Base-by-base conservation (phyloP, 2,329 filamentous ascomycete species). In the Coniochaeta ligniaria region DNA sequence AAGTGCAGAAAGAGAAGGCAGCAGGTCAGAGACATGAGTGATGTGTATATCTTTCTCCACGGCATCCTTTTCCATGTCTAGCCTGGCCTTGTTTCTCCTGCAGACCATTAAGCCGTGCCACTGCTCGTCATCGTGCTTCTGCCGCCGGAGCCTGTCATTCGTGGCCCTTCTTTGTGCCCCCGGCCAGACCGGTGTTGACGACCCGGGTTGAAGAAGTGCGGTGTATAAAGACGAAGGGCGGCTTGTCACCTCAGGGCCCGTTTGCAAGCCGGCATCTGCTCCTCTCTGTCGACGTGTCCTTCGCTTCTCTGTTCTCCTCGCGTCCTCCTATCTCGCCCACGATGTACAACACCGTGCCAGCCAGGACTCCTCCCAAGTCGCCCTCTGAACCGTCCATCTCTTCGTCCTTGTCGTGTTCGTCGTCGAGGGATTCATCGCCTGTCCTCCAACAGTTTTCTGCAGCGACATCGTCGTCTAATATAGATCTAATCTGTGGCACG, bases 201-300 rank as follows among this genome's bases (percentile, higher is more conserved):
- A 57, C 60, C 58, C 60, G 57, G 60, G 61, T 60, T 54, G 56
- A 61, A 61, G 66, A 65, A 62, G 64, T 38, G 54, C 54, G 54
- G 54, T 57, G 54, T 57, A 36, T 57, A 57, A 57, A 57, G 38
- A 35, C 28, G 20, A 38, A 38, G 3, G n/a, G 6, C 54, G 31
- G 35, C 54, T 57, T 57, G 54, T 57, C 31, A 36, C 54, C 52
- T 24, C n/a, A 35, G 22, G 38, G n/a, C 9, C 54, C 54, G 54
- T 57, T 57, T 57, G 54, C 54, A 57, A 35, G 26, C 16, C 38
- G 38, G n/a, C 52, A 20, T n/a, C 28, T 55, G 31, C 20, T 26
- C 43, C 43, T 52, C 14, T 26, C 24, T 28, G 47, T 52, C 47
- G 47, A 52, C 47, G 47, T 52, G 47, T 52, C 14, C 47, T 31